A percentile compares a stretch with the other conserved stretches of the same genome.
These are phyloP conservation scores for Cryptosporidium xiaoi DNA, from an alignment of 169 alveolate genomes.

Conservation along the genomic window DNA sequence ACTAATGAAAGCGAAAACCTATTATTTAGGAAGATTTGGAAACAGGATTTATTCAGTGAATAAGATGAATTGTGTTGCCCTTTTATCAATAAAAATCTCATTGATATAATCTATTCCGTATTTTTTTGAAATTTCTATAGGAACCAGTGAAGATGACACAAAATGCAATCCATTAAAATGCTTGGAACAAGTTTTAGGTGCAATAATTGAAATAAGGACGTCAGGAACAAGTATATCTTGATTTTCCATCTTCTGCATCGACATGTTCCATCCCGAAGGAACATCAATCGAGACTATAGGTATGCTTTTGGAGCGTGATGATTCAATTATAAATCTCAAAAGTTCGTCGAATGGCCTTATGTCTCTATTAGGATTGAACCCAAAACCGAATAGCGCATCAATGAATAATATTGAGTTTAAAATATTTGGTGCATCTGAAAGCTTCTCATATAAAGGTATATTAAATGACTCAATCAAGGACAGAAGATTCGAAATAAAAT, in stretches of 20 bases:
- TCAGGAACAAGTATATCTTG: slow-evolving; percentile 80
- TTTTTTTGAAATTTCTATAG: slow-evolving; percentile 76
- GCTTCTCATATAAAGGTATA: slow-evolving; percentile 58
- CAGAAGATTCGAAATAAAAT: slow-evolving; percentile 75
- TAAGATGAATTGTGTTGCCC: slow-evolving; percentile 26
- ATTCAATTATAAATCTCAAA: slow-evolving; percentile 75
- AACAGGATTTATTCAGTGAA: not conserved
- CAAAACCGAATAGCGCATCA: slow-evolving; percentile 92
- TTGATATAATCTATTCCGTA: slow-evolving; percentile 61
- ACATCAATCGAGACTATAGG: slow-evolving; percentile 88
- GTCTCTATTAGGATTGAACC: slow-evolving; percentile 82
- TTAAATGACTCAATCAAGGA: slow-evolving; percentile 31
- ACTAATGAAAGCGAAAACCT: not conserved
- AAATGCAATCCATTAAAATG: slow-evolving; percentile 83
- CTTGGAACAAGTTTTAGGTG: slow-evolving; percentile 85
- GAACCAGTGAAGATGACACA: slow-evolving; percentile 87
- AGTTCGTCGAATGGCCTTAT: not conserved
- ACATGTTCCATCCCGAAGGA: slow-evolving; percentile 92
- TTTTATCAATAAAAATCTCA: slow-evolving; percentile 2
- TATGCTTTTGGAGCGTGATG: slow-evolving; percentile 76
- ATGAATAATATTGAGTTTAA: slow-evolving; percentile 23
- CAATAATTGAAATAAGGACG: slow-evolving; percentile 82
- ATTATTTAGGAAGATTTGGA: slow-evolving; percentile 39
- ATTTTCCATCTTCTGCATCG: slow-evolving; percentile 80
- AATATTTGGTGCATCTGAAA: slow-evolving; percentile 28